Evolutionary conservation across 805 yeast species (phyloP).

Genomic region (Teunomyces stri): DNA sequence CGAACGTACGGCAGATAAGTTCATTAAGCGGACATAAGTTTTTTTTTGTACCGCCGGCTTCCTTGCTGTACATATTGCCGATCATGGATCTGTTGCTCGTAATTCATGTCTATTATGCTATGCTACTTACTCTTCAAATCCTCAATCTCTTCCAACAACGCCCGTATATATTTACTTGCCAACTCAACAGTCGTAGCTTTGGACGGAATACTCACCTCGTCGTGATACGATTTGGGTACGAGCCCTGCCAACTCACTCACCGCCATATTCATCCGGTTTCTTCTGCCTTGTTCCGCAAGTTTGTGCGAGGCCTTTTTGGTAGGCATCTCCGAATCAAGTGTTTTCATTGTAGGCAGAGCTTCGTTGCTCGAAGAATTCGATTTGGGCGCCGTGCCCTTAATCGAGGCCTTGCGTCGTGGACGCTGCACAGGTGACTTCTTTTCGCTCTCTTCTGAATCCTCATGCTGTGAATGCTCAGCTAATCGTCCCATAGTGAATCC

Average conservation of each 20-base stretch:
- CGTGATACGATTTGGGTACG: constrained; percentile 62
- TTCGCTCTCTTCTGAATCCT: not conserved
- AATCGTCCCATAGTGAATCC: constrained; percentile 46
- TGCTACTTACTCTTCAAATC: constrained; percentile 8
- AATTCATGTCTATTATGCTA: constrained; percentile 3
- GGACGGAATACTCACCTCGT: constrained; percentile 64
- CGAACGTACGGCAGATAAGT: no score
- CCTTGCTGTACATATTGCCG: no score
- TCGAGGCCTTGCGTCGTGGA: constrained; percentile 6
- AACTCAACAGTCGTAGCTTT: constrained; percentile 95
- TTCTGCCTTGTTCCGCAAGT: constrained; percentile 92
- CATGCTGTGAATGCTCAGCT: constrained; percentile 28
- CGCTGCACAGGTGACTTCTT: not conserved
- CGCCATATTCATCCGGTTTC: constrained; percentile 89
- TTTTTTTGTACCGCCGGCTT: no score
- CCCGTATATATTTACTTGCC: constrained; percentile 67
- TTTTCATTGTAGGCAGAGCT: constrained; percentile 7
- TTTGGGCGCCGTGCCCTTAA: not conserved
- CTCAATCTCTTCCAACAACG: constrained; percentile 30
- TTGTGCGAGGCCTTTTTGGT: constrained; percentile 76
- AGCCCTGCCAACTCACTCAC: constrained; percentile 68
- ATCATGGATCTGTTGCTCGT: not conserved
- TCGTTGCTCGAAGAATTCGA: constrained; percentile 11
- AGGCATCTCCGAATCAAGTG: constrained; percentile 27
- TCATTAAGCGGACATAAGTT: no score